phyloP scores from a whole-genome alignment of 169 alveolate genomes.

The Perkinsus marinus region DNA sequence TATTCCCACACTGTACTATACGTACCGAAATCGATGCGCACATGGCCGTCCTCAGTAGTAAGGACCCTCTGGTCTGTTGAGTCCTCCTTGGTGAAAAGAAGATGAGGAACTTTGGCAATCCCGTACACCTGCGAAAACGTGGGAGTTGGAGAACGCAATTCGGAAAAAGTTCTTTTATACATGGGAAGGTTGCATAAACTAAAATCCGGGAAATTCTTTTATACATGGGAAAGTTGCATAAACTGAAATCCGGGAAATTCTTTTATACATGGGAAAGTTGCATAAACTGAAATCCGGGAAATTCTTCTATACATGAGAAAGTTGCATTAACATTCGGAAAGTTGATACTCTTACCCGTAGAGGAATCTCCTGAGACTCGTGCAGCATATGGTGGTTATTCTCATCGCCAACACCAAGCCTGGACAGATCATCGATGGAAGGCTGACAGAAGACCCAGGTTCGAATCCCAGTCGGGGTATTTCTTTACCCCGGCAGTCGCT shows the following conservation, averaged over 20 bases:
- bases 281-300: too few relatives aligned
- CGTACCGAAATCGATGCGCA: background rate
- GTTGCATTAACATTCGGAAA: too few relatives aligned
- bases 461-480: background rate
- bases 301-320: too few relatives aligned
- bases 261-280: background rate
- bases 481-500: background rate
- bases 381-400: background rate
- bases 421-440: background rate
- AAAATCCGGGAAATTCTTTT: too few relatives aligned
- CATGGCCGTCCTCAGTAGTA: background rate
- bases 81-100: background rate
- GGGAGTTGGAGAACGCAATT: background rate
- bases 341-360: background rate
- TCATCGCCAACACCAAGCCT: background rate
- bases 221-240: too few relatives aligned
- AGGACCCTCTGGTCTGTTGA: background rate
- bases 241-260: too few relatives aligned
- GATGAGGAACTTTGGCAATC: background rate
- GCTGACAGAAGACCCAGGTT: background rate
- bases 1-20: too few relatives aligned
- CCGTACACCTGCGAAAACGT: background rate
- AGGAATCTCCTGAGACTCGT: background rate
- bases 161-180: background rate
- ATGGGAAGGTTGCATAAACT: too few relatives aligned